These are phyloP conservation scores for Xylariomycetidae sp. DNA, from an alignment of 2,329 filamentous ascomycete genomes.

Conservation along the genomic window DNA sequence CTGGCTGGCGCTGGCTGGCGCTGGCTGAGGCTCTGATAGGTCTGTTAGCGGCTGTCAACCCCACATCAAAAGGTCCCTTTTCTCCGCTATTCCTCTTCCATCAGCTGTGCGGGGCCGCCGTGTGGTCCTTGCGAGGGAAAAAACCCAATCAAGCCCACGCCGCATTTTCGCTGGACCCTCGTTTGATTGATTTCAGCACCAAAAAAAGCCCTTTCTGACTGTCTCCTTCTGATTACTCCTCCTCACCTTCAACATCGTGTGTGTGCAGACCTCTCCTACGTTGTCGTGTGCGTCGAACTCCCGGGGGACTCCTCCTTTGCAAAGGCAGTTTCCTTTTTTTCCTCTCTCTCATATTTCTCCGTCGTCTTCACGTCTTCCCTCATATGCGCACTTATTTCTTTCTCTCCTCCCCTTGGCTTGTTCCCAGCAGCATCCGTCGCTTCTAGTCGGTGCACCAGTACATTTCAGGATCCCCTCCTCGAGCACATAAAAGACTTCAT, in stretches of 20 bases:
- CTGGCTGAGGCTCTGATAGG: too few relatives aligned
- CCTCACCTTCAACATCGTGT: conserved; percentile 29
- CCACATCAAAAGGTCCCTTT: neutral
- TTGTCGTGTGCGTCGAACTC: conserved; percentile 35
- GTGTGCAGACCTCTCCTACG: too few relatives aligned
- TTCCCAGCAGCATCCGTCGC: too few relatives aligned
- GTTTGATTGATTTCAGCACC: conserved; percentile 22
- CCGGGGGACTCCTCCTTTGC: conserved; percentile 34
- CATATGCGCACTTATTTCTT: neutral
- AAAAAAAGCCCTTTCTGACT: too few relatives aligned
- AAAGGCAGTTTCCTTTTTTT: conserved; percentile 37
- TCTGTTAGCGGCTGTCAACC: too few relatives aligned
- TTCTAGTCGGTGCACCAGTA: too few relatives aligned
- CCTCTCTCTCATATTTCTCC: conserved; percentile 11
- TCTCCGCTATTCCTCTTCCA: conserved; percentile 4
- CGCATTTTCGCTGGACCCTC: conserved; percentile 14
- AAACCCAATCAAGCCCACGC: conserved; percentile 3
- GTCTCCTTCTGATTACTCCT: conserved; percentile 24
- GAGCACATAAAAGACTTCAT: too few relatives aligned
- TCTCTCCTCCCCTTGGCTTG: too few relatives aligned
- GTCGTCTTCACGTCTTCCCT: neutral
- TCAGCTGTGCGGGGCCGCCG: neutral
- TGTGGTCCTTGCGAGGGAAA: neutral
- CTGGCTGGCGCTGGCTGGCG: too few relatives aligned
- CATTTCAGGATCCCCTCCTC: too few relatives aligned